These are phyloP conservation scores for Trypanosoma conorhini DNA, from an alignment of 208 protist species.

Conservation along the genomic window DNA sequence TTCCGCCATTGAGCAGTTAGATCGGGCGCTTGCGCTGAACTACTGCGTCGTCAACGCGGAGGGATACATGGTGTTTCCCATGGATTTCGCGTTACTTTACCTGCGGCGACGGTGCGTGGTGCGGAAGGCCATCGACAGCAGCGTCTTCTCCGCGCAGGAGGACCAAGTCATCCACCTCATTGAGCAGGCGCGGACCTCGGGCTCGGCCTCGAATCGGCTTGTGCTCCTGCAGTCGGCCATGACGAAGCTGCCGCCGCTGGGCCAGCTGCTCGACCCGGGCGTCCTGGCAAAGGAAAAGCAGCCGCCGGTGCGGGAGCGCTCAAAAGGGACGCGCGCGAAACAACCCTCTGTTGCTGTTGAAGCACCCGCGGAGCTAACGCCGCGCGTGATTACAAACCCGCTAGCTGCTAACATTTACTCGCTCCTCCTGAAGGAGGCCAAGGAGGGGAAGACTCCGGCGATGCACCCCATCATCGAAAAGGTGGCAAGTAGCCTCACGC, in stretches of 20 bases:
- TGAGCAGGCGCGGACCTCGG: constrained; percentile 50
- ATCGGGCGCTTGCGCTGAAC: constrained; percentile 36
- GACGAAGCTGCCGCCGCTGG: constrained; percentile 46
- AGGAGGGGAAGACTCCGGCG: constrained; percentile 38
- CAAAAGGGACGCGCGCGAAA: neutral
- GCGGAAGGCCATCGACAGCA: constrained; percentile 33
- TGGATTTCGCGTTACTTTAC: constrained; percentile 61
- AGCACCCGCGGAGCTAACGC: neutral
- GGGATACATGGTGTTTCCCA: constrained; percentile 29
- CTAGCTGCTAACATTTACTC: constrained; percentile 54
- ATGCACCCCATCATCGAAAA: constrained; percentile 59
- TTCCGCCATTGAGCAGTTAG: constrained; percentile 28
- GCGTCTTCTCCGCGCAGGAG: constrained; percentile 30
- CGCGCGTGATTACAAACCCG: constrained; percentile 19
- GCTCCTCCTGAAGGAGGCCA: constrained; percentile 61
- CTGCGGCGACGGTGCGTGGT: constrained; percentile 39
- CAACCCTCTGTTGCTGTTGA: constrained; percentile 2
- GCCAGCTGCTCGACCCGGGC: neutral
- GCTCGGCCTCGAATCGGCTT: constrained; percentile 38
- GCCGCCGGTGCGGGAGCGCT: neutral
- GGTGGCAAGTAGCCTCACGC: constrained; percentile 51
- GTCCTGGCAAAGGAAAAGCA: neutral
- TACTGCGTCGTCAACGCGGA: constrained; percentile 23
- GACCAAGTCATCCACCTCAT: constrained; percentile 46
- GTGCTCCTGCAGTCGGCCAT: constrained; percentile 49